Evolutionary conservation across 805 yeast genomes (phyloP), one percentile per base, ranked within the genome.

Genomic region (Scheffersomyces coipomensis): DNA sequence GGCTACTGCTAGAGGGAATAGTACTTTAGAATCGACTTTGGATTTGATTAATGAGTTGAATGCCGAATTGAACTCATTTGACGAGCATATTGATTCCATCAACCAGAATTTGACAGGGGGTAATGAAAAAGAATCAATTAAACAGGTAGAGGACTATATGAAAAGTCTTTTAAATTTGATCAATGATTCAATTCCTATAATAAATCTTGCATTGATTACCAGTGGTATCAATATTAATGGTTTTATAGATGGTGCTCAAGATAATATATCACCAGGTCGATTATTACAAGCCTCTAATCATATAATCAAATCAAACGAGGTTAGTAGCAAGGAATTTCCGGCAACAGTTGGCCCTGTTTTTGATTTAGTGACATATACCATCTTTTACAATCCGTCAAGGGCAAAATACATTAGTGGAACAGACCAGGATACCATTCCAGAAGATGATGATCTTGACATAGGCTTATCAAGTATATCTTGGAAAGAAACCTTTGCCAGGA

Each of bases 401-500:
- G 54, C 61, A 23, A 62, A 58, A 34, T 63, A 62, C 37, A 48
- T 62, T 2, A 60, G 56, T 11, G 30, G 55, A 47, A n/a, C n/a
- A n/a, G n/a, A n/a, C n/a, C n/a, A 27, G 10, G 18, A 13, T 12
- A 27, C 38, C 1, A 47, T 46, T 24, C 46, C 44, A 27, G 54
- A 41, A 6, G 29, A 34, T 10, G 48, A 44, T 35, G 47, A 46
- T n/a, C 18, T 5, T 5, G 18, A 12, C 5, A 18, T 5, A 6
- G 30, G 30, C 3, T 42, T 58, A 19, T 64, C 64, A 9, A 72
- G 75, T 38, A 71, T 85, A 2, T 68, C 77, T 2, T 86, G 95
- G 95, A 83, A 81, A 46, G 95, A 86, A 47, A 81, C 81, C 35
- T 76, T 68, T 58, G 81, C 88, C 13, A 71, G 78, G 39, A 76